Conservation (phyloP, 495 filamentous ascomycete genomes). For the Penicillium paradoxum region DNA sequence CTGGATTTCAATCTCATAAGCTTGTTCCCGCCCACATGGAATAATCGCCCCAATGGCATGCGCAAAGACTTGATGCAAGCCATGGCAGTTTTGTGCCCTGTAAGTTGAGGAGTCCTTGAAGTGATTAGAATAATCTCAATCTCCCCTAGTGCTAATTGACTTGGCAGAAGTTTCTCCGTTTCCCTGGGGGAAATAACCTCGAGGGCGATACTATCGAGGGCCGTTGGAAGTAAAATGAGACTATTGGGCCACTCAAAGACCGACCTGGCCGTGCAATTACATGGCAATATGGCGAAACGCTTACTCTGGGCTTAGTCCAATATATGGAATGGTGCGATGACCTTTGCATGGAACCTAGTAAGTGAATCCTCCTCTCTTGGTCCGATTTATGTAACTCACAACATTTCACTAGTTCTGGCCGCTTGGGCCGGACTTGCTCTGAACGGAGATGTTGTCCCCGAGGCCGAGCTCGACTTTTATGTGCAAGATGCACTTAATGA, state of each 20-base stretch:
- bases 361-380: neutral
- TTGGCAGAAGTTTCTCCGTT: conserved; percentile 53
- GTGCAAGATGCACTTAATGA: conserved; percentile 60
- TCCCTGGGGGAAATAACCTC: conserved; percentile 64
- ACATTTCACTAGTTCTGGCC: conserved; percentile 37
- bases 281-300: conserved; percentile 57
- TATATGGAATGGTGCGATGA: conserved; percentile 65
- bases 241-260: conserved; percentile 58
- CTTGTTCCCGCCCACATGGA: conserved; percentile 62
- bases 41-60: conserved; percentile 55
- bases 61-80: conserved; percentile 56
- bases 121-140: neutral
- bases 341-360: conserved; percentile 51
- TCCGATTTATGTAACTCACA: neutral
- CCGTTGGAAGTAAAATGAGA: conserved; percentile 66
- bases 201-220: conserved; percentile 49
- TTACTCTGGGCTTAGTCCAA: conserved; percentile 55
- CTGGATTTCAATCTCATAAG: conserved; percentile 65
- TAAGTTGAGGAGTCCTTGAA: conserved; percentile 2
- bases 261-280: conserved; percentile 56
- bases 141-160: neutral
- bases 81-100: conserved; percentile 42
- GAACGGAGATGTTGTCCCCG: conserved; percentile 40
- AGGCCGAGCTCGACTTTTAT: conserved; percentile 29
- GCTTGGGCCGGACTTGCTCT: conserved; percentile 59